Conservation (phyloP, 169 alveolate genomes). For the Plasmodium relictum region DNA sequence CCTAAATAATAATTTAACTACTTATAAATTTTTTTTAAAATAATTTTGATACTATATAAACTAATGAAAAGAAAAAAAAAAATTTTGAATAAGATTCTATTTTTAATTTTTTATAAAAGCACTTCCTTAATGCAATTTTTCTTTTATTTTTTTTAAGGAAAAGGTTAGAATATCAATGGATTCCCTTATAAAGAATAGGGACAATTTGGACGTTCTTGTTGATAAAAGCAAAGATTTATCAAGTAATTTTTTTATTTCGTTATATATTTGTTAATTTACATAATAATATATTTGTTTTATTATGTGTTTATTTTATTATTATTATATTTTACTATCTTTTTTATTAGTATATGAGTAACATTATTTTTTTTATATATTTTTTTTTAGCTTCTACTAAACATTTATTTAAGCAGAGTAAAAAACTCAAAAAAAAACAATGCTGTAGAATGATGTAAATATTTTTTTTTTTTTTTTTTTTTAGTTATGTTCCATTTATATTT, state of each 20-base stretch:
- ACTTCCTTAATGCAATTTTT: background rate
- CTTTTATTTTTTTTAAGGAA: slow-evolving; percentile 40
- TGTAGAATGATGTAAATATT: slow-evolving; percentile 64
- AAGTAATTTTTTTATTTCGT: slow-evolving; percentile 22
- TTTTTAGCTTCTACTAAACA: slow-evolving; percentile 69
- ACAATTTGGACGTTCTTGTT: slow-evolving; percentile 76
- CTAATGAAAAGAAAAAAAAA: background rate
- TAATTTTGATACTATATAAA: background rate
- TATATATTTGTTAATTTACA: background rate
- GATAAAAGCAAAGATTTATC: slow-evolving; percentile 78
- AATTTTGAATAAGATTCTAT: background rate
- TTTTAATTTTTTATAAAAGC: background rate
- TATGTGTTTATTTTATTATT: too few species aligned
- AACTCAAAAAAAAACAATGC: slow-evolving; percentile 70
- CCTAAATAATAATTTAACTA: background rate
- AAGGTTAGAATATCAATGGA: slow-evolving; percentile 76
- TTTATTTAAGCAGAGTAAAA: slow-evolving; percentile 74
- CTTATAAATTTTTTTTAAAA: background rate
- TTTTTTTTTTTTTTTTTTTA: slow-evolving; percentile 19
- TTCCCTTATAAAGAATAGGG: slow-evolving; percentile 70
- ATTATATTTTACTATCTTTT: too few species aligned
- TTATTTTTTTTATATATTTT: slow-evolving; percentile 10
- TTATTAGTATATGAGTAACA: too few species aligned
- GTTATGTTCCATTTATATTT: slow-evolving; percentile 1
- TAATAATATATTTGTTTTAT: too few species aligned